Base-by-base conservation (phyloP, 306 rosid species). In the Prosopis cineraria region DNA sequence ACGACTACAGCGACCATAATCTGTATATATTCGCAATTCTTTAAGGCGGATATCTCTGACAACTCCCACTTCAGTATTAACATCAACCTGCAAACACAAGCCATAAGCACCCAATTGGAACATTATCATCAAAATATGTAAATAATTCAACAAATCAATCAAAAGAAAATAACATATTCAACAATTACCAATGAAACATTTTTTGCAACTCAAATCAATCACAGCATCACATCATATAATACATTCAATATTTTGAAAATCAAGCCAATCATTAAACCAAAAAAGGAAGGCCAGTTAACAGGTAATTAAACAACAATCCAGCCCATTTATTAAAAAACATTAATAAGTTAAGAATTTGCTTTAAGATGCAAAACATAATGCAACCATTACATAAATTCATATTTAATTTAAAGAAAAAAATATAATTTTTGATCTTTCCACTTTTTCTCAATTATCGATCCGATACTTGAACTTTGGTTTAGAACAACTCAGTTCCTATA, bases 1-100 rank as follows among this genome's bases (percentile, higher is more conserved):
- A 76, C 99, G 99, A 89, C 98, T 95, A 80, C 99, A 95, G 39
- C 99, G 98, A 29, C 99, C 99, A 81, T 95, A 95, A 70, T 95
- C 99, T 14, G 99, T 95, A 81, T 95, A 95, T 86, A 95, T 91
- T 74, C 97, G 97, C 80, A 95, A 68, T 81, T 95, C 99, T 86
- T 93, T 95, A 78, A 95, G 85, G 29, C 94, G 93, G 79, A 95
- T 88, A 84, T 95, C 99, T 82, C 98, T 88, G 43, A 95, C 99
- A 79, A 95, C 98, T 65, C 99, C 99, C 83, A 95, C 99, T 88
- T 95, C 99, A 59, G 99, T 92, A 81, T 95, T 95, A 76, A 95
- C 99, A 86, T 95, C 99, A 81, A 92, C 99, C 99, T 95, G 80
- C 74, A 78, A 68, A 84, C 50, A 45, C 29, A 73, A 86, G 34